Evolutionary conservation across 306 rosid genomes (phyloP).

Genomic region (Lagenaria siceraria): DNA sequence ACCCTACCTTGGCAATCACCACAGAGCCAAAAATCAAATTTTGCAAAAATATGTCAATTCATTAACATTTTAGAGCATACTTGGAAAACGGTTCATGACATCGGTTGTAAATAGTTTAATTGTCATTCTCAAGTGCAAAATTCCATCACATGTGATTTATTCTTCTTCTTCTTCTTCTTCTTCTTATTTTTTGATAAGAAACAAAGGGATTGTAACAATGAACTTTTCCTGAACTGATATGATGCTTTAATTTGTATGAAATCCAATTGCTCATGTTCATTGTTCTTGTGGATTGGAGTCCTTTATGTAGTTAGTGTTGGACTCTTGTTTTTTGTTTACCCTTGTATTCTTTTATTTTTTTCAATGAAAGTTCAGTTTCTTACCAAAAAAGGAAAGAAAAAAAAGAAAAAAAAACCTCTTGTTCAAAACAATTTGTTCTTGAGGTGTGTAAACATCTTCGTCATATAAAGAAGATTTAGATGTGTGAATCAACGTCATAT

Average conservation of each 20-base stretch:
- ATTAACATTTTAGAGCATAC: not conserved
- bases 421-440: not conserved
- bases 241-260: not conserved
- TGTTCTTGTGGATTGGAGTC: not conserved
- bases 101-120: not conserved
- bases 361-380: too few relatives aligned
- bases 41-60: not conserved
- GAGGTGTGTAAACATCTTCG: not conserved
- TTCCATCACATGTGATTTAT: not conserved
- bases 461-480: constrained; percentile 2
- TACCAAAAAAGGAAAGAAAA: too few relatives aligned
- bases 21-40: not conserved
- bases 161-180: too few relatives aligned
- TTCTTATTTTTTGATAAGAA: too few relatives aligned
- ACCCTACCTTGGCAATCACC: not conserved
- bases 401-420: not conserved
- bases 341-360: too few relatives aligned
- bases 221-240: not conserved
- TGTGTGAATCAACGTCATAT: constrained; percentile 6
- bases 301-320: too few relatives aligned
- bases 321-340: too few relatives aligned
- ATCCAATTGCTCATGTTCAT: not conserved
- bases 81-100: not conserved
- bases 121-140: not conserved
- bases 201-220: not conserved